Percentiles rank a stretch among this genome's conserved stretches.
Evolutionary conservation across 345 rosid genomes (phyloP).

Genomic region (Melastoma malabathricum): DNA sequence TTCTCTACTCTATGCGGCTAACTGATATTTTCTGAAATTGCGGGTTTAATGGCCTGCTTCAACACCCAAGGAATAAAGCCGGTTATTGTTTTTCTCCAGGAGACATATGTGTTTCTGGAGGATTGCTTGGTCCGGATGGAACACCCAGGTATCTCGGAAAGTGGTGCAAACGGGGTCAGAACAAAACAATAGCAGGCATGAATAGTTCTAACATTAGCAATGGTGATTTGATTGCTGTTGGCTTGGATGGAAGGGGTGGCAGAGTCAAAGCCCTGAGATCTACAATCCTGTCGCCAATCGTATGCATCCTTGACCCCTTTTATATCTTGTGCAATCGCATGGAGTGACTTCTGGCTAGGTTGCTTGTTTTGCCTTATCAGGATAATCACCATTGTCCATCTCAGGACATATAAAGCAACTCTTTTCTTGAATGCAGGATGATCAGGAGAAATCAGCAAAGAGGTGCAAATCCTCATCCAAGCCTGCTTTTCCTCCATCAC

Average conservation of each 20-base stretch:
- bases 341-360: neutral
- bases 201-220: constrained; percentile 20
- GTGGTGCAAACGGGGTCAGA: constrained; percentile 75
- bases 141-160: constrained; percentile 52
- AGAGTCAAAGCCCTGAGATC: constrained; percentile 66
- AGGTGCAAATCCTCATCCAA: constrained; percentile 42
- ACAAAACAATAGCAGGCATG: constrained; percentile 12
- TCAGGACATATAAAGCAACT: neutral
- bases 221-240: constrained; percentile 57
- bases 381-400: neutral
- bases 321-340: neutral
- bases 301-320: constrained; percentile 17
- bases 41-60: neutral
- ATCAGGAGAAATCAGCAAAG: constrained; percentile 37
- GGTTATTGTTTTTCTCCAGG: constrained; percentile 23
- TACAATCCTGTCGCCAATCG: constrained; percentile 31
- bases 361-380: neutral
- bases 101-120: constrained; percentile 47
- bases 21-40: neutral
- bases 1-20: constrained; percentile 5
- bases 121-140: constrained; percentile 70
- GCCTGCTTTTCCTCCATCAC: constrained; percentile 33
- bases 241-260: constrained; percentile 93
- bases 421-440: constrained; percentile 26
- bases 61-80: neutral